A percentile compares a stretch with the other conserved stretches of the same genome.
Conservation (phyloP, 2,329 filamentous ascomycete genomes). For the Zarea fungicola region DNA sequence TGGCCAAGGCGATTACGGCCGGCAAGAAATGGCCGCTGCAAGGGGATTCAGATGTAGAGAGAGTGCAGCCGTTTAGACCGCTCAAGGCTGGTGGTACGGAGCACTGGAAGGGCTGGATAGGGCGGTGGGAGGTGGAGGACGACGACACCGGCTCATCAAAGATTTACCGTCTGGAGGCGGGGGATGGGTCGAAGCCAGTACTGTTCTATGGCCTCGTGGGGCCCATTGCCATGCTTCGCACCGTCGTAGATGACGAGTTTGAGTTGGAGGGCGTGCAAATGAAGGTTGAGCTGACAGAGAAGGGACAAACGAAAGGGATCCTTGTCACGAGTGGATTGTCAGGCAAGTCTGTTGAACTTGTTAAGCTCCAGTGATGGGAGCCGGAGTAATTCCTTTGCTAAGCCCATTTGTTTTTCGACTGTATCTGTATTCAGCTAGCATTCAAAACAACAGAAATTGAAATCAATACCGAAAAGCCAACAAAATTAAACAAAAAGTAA, state of each 20-base stretch:
- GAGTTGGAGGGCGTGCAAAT: neutral
- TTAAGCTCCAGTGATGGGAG: no score
- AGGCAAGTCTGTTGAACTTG: neutral
- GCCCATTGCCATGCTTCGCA: neutral
- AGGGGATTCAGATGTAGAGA: neutral
- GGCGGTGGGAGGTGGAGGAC: neutral
- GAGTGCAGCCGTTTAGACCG: neutral
- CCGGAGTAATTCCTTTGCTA: no score
- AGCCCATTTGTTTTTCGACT: no score
- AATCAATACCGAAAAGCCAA: no score
- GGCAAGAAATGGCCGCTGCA: conserved; percentile 11
- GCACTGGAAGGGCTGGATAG: conserved; percentile 7
- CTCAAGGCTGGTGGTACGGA: neutral
- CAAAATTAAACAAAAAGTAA: no score
- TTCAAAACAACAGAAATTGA: no score
- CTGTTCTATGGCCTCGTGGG: neutral
- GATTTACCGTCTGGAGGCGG: neutral
- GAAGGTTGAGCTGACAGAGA: neutral
- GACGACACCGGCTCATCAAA: neutral
- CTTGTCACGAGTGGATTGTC: neutral
- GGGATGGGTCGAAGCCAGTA: neutral
- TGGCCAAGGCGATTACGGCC: conserved; percentile 5
- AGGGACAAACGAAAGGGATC: neutral
- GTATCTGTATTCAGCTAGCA: no score
- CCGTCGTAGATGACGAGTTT: neutral